Base-by-base conservation (phyloP, 2,329 filamentous ascomycete genomes). In the Podosphaera fusca region DNA sequence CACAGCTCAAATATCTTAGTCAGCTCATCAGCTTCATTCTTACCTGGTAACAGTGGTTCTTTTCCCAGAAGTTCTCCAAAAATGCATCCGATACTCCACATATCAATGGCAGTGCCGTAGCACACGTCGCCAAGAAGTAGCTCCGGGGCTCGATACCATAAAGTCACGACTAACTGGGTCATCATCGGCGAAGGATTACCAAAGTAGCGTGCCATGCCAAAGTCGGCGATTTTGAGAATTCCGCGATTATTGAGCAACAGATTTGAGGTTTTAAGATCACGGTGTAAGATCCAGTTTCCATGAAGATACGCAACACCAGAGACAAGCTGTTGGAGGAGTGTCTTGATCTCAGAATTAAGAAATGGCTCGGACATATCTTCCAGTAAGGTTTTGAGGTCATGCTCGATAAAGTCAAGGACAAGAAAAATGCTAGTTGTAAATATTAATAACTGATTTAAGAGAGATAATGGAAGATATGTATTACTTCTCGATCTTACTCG, bases 11-110 rank as follows among this genome's bases (percentile, higher is more conserved):
- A 95, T 67, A 95, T 94, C 69, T 82, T 84, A 56, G 82, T 80
- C 10, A 96, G 74, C 67, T 95, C 82, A 66, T 94, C 87, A 58
- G 94, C 88, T 71, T 98, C 92, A 70, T 94, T 95, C 66, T 82
- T 84, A 55, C 89, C 90, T 64, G 87, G 87, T 0, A 98, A 74
- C 1, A 96, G 69, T 0, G 90, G 87, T 60, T 89, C 82, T 60
- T 87, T 84, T 40, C 80, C 82, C 29, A 96, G 74, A 2, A 98
- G 77, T 72, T 98, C 92, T 60, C 83, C 90, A 67, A 98, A 94
- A 66, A 98, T 88, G 71, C 92, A 96, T 10, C 92, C 92, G 2
- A 96, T 74, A 70, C 85, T 94, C 92, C 92, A 98, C 77, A 96
- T 85, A 70, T 96, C 92, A 63, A 96, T 76, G 59, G 85, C 79